These are phyloP conservation scores for Botryotinia convoluta DNA, from an alignment of 2,329 filamentous ascomycete species.

Conservation along the genomic window DNA sequence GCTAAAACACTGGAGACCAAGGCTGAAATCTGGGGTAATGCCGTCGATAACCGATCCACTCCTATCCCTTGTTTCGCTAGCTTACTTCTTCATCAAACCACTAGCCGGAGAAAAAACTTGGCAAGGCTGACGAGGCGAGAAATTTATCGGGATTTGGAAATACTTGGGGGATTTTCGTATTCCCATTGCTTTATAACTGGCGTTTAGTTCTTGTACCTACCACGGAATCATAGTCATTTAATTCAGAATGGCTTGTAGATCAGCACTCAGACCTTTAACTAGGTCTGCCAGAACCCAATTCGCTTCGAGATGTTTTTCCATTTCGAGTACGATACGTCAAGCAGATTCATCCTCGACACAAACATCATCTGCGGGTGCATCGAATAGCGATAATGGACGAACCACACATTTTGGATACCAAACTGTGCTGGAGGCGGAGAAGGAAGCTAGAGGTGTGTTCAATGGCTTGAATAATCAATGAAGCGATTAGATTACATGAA, in stretches of 20 bases:
- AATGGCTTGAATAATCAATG: background rate
- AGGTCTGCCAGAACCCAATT: slow-evolving; percentile 27
- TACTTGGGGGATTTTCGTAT: background rate
- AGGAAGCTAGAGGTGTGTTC: slow-evolving; percentile 38
- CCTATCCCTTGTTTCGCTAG: background rate
- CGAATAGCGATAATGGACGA: slow-evolving; percentile 30
- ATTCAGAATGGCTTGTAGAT: slow-evolving; percentile 30
- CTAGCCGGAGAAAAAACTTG: background rate
- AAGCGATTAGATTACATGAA: background rate
- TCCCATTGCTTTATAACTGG: background rate
- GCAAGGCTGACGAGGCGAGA: slow-evolving; percentile 18
- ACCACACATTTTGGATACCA: slow-evolving; percentile 41
- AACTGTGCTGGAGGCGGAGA: slow-evolving; percentile 39
- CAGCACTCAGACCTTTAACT: slow-evolving; percentile 29
- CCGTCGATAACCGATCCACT: slow-evolving; percentile 11
- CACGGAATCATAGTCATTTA: background rate
- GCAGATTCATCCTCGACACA: slow-evolving; percentile 21
- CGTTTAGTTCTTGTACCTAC: background rate
- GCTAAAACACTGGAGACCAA: background rate
- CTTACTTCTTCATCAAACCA: background rate
- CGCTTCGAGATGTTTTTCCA: slow-evolving; percentile 22
- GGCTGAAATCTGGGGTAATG: slow-evolving; percentile 19
- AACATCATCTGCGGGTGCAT: slow-evolving; percentile 22
- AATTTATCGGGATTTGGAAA: background rate
- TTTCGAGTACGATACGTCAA: slow-evolving; percentile 23